Base-by-base conservation (phyloP, 306 rosid genomes). In the Glycine tomentella region DNA sequence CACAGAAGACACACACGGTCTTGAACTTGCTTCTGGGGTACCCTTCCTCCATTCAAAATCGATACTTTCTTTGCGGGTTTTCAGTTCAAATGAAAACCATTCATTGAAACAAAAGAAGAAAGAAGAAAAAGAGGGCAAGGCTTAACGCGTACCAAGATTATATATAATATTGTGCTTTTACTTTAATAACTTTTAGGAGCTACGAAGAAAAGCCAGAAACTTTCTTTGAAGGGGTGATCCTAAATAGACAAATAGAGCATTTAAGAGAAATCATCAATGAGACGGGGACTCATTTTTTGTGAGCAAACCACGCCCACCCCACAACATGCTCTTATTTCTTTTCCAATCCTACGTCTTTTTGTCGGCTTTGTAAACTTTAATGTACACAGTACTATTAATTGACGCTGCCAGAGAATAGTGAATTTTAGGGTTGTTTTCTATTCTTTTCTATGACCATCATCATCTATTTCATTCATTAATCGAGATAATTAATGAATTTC, bases 1-100 rank as follows among this genome's bases (percentile, higher is more conserved):
- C 98, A 55, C 98, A 94, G 84, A 94, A 94, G 72, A 94, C 98
- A 73, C 97, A 94, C 25, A 94, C 82, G 87, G 84, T 94, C 65
- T 57, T 87, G 86, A 94, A 94, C 86, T 88, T 88, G 97, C 97
- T 90, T 71, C 70, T 81, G 20, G 79, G 55, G 71, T 82, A 80
- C 59, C 81, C 69, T 73, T 88, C 92, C 88, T 86, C 97, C 98
- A 94, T 94, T 88, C 67, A 79, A 86, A 80, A 78, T 87, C 56
- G 85, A 57, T 17, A 31, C 73, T 83, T 82, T 75, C 46, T 81
- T 68, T 38, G 52, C 20, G 64, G 15, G 58, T 85, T 50, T 49
- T 55, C 42, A 75, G 57, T 70, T 74, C 83, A 87, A 81, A 68
- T 70, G 61, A 78, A 58, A 82, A 84, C 84, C 87, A 75, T 63